Evolutionary conservation across 2,329 filamentous ascomycete species (phyloP), one percentile per base, ranked within the genome.

Genomic region (Aspergillus sp.): DNA sequence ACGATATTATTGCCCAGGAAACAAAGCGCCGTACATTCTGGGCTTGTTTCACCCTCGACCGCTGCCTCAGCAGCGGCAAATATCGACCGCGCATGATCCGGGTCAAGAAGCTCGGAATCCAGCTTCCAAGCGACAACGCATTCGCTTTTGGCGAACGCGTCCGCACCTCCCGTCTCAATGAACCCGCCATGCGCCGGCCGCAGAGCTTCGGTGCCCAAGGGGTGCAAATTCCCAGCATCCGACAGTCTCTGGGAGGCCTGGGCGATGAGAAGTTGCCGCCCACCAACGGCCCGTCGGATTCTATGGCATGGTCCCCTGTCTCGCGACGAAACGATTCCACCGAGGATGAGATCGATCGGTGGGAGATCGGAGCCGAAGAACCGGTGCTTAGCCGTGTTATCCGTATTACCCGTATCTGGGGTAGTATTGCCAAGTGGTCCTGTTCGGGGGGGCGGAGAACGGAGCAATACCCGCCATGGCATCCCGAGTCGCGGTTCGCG

Each of bases 31-130:
- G 77, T 4, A 79, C 76, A 0, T 78, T 79, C 51, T 80, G 77
- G 77, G 76, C 74, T 44, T 79, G 76, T 52, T 79, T 77, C 55
- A 74, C 78, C 43, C 65, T 80, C 56, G 77, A 80, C 58, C 70
- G 76, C 3, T 78, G 75, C 49, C 53, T 79, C 28, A 78, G 75
- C 53, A 74, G 73, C 53, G 76, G 76, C 12, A 75, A 74, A 47
- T 73, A 76, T 54, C 70, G 76, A 4, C 76, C 75, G 1, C 72
- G 73, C 29, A 77, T 76, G 69, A 61, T 80, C 39, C 68, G 69
- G 12, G 66, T 73, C 2, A 66, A 70, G 30, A 72, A 80, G 35
- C 56, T 80, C 10, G 68, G 66, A 9, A 75, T 79, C 12, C 77
- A 79, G 51, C 66, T 80, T 5, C 76, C 76, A 8, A 79, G 75